Base-by-base conservation (phyloP, 2,329 filamentous ascomycete genomes). In the Capronia americana region DNA sequence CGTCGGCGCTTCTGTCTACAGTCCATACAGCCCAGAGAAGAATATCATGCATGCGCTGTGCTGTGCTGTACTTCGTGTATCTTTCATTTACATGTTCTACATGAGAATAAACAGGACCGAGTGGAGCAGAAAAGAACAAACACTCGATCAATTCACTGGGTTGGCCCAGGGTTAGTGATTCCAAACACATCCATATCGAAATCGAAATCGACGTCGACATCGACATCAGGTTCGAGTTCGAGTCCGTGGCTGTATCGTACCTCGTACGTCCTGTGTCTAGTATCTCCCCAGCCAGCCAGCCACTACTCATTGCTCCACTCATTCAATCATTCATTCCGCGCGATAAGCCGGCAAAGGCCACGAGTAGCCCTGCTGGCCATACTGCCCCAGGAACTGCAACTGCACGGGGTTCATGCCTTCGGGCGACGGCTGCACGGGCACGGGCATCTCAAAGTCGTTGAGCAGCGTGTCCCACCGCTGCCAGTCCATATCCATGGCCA, bases 401-500 rank as follows among this genome's bases (percentile, higher is more conserved):
- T 61, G 58, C 11, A 20, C 46, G 7, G 48, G 28, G 26, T 44
- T 61, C 30, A 61, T 34, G 48, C 28, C 51, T 12, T 20, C 46
- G 57, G 57, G 30, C 23, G 32, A 8, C 20, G 58, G 30, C 48
- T 61, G 58, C 10, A 32, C 34, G 24, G 38, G 58, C 0, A 32
- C 17, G 20, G 48, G 48, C 48, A 51, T 34, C n/a, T 69, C 66
- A 32, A 61, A 67, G 11, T 67, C 65, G 24, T 68, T 59, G 32
- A 65, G 53, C 53, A 69, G 48, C 32, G 51, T 63, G 53, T 69
- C 67, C 70, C 70, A 71, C 50, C 67, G 61, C 24, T 48, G 57
- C 70, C 70, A 71, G 54, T 71, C 66, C 66, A 71, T 71, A 41
- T 71, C 66, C 66, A 71, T 71, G 4, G 44, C 51, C 24, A 54